phyloP scores from a whole-genome alignment of 768 basidiomycete genomes.

The Epithele typhae region DNA sequence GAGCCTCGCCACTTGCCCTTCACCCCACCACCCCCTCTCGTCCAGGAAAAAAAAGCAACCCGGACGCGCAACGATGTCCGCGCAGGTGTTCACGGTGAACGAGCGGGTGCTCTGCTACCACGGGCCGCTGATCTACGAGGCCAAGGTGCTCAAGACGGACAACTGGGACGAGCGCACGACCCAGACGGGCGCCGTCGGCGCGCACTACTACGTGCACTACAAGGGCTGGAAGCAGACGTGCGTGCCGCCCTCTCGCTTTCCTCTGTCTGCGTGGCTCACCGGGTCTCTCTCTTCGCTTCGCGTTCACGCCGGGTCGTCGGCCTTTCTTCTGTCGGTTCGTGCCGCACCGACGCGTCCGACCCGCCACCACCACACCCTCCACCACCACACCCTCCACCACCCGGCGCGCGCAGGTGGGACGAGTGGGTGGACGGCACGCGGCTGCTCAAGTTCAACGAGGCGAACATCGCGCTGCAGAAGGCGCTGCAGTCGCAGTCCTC shows the following conservation, averaged over 20 bases:
- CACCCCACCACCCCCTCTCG: too few relatives aligned
- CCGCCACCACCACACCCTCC: too few relatives aligned
- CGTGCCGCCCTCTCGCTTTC: conserved; percentile 23
- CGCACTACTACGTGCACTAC: conserved; percentile 95
- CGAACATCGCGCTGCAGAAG: conserved; percentile 76
- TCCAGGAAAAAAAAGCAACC: too few relatives aligned
- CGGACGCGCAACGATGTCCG: conserved; percentile 13
- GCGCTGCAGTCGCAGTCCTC: conserved; percentile 43
- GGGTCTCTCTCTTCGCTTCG: too few relatives aligned
- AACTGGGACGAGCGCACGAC: conserved; percentile 62
- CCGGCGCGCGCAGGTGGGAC: conserved; percentile 69
- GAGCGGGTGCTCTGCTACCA: conserved; percentile 93
- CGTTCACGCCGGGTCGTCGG: too few relatives aligned
- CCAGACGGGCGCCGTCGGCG: conserved; percentile 57
- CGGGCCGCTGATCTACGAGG: conserved; percentile 93
- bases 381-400: not conserved
- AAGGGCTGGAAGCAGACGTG: conserved; percentile 99
- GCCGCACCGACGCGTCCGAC: too few relatives aligned
- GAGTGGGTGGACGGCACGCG: conserved; percentile 89
- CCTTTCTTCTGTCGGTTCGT: too few relatives aligned
- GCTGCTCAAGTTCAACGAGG: conserved; percentile 80
- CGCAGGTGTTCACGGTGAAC: conserved; percentile 30
- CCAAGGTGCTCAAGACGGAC: conserved; percentile 75
- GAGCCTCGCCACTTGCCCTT: too few relatives aligned
- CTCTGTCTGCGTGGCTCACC: too few relatives aligned